Evolutionary conservation across 1,284 basidiomycete species (phyloP).

Genomic region (Trichosporon sp.): DNA sequence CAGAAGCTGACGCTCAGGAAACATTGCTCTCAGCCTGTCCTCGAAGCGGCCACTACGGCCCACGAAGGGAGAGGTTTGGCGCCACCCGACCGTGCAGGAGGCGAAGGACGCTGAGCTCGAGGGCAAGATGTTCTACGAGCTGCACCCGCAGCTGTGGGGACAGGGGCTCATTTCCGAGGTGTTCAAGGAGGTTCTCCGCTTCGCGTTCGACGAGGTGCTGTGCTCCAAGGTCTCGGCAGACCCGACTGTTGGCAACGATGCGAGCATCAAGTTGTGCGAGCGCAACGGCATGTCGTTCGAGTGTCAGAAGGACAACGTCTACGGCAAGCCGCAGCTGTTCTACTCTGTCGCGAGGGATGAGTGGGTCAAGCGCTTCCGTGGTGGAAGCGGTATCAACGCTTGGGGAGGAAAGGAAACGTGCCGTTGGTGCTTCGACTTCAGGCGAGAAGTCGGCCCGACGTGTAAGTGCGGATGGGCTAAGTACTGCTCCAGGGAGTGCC

Average conservation of each 20-base stretch:
- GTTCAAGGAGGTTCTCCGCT: conserved; percentile 52
- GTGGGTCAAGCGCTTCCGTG: conserved; percentile 43
- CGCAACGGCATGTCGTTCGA: conserved; percentile 42
- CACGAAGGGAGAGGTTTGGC: conserved; percentile 30
- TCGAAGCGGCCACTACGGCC: conserved; percentile 20
- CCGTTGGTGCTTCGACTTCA: conserved; percentile 52
- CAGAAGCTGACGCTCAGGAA: conserved; percentile 36
- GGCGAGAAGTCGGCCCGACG: conserved; percentile 30
- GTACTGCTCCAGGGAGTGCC: conserved; percentile 54
- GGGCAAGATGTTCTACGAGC: conserved; percentile 53
- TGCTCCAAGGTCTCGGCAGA: conserved; percentile 41
- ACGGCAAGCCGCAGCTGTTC: conserved; percentile 45
- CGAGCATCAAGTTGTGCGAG: conserved; percentile 47
- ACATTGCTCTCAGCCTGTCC: conserved; percentile 44
- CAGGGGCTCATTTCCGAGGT: conserved; percentile 52
- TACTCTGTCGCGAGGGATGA: conserved; percentile 45
- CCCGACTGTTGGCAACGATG: conserved; percentile 45
- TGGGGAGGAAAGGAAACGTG: conserved; percentile 48
- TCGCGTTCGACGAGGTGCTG: conserved; percentile 52
- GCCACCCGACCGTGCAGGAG: conserved; percentile 38
- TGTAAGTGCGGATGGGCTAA: conserved; percentile 51
- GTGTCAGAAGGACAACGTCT: conserved; percentile 37
- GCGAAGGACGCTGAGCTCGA: conserved; percentile 30
- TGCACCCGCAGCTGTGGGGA: conserved; percentile 55
- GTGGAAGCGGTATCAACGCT: conserved; percentile 28